Evolutionary conservation across 305 asterid species (phyloP), one percentile per base, ranked within the genome.

Genomic region (Striga hermonthica): DNA sequence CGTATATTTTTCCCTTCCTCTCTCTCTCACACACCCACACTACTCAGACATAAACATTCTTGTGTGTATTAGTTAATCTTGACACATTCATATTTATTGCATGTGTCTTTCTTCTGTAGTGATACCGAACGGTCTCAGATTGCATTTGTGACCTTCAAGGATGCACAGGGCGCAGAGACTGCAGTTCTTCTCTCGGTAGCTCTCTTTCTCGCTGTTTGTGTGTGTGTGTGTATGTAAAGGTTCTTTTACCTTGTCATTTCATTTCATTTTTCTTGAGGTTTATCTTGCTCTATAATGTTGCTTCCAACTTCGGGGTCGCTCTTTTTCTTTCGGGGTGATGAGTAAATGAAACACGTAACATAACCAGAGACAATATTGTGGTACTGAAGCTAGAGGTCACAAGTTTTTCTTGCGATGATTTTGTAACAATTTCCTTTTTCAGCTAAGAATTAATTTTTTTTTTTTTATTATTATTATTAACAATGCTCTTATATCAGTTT

Each of bases 101-200:
- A 38, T 13, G 34, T 61, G 35, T 41, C 64, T 37, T 73, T 43
- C 52, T 63, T 55, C 11, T 80, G 75, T 69, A 90, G 96, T 86
- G 90, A 83, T 64, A 84, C 96, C 16, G 94, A 80, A 68, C 78
- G 86, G 68, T 83, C 83, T 53, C 96, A 91, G 76, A 71, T 79
- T 77, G 96, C 96, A 64, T 91, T 68, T 80, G 98, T 91, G 45
- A 88, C 95, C 49, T 88, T 91, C 86, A 88, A 85, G 82, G 96
- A 91, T 78, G 69, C 75, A 6, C 92, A 86, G 76, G 98, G 96
- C 73, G 96, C 98, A 54, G 95, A 91, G 68, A 88, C 98, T 45
- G 98, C 98, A 28, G 84, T 86, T 72, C 98, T 91, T 80, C 96
- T 91, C 75, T 88, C 95, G 81, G 98, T 91, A 75, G 79, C 45